These are phyloP conservation scores for Rhizopogon vulgaris DNA, from an alignment of 768 basidiomycete genomes.

Conservation along the genomic window DNA sequence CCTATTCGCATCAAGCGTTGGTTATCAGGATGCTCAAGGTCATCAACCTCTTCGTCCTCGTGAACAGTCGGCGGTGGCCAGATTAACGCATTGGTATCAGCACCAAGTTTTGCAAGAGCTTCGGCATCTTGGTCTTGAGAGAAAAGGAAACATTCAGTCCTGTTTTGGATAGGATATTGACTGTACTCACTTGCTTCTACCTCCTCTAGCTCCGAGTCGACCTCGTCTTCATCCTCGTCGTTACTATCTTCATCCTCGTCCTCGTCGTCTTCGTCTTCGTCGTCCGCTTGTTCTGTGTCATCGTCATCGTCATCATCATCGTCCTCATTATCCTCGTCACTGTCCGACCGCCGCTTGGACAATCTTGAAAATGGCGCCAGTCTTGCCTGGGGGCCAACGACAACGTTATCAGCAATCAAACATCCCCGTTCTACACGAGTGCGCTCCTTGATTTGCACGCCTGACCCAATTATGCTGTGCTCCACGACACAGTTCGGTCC, in stretches of 20 bases:
- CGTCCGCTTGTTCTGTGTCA: constrained; percentile 20
- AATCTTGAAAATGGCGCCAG: constrained; percentile 69
- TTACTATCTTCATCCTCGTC: constrained; percentile 14
- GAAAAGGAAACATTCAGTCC: not conserved
- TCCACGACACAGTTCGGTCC: constrained; percentile 68
- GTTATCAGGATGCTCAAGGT: constrained; percentile 60
- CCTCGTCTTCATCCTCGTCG: constrained; percentile 22
- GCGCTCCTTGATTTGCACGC: constrained; percentile 64
- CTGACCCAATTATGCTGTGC: constrained; percentile 75
- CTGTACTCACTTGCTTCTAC: constrained; percentile 53
- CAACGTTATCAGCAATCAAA: constrained; percentile 76
- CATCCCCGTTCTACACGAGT: constrained; percentile 68
- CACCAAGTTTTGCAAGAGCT: constrained; percentile 48
- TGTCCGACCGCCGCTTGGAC: constrained; percentile 42
- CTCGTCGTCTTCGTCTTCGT: constrained; percentile 21
- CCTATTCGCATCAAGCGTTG: constrained; percentile 74
- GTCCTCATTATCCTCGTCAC: constrained; percentile 23
- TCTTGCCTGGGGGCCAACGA: constrained; percentile 65
- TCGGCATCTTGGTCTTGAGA: constrained; percentile 43
- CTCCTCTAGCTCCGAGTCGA: constrained; percentile 62
- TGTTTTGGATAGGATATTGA: not conserved
- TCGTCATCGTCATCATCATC: not conserved
- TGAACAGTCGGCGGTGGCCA: constrained; percentile 67
- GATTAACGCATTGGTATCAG: constrained; percentile 67
- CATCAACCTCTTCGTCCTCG: constrained; percentile 58